These are phyloP conservation scores for Croton laevigatus DNA, from an alignment of 441 rosid genomes.

Conservation along the genomic window DNA sequence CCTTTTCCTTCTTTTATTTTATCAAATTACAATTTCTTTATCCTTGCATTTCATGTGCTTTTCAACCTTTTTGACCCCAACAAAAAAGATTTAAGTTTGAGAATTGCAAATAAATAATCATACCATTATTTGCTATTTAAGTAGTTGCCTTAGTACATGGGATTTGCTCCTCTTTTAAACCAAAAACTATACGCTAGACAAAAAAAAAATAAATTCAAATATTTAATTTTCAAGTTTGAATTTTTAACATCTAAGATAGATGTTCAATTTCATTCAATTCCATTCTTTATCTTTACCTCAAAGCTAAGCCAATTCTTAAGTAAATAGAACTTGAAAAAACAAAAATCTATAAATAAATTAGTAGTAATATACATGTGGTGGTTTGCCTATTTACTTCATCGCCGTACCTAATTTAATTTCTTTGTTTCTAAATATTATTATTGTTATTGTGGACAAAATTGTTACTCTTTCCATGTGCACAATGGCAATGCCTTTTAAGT, in stretches of 20 bases:
- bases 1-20: background rate
- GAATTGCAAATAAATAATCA: constrained; percentile 10
- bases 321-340: too few species aligned
- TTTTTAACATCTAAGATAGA: constrained; percentile 25
- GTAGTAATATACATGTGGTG: constrained; percentile 1
- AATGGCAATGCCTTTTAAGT: background rate
- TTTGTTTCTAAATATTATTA: background rate
- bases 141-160: too few species aligned
- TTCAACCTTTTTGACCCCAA: constrained; percentile 28
- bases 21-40: constrained; percentile 1
- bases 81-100: background rate
- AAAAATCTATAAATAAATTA: background rate
- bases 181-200: too few species aligned
- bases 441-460: too few species aligned
- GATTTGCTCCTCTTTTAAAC: background rate
- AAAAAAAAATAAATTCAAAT: background rate
- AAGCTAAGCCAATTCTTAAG: constrained; percentile 31
- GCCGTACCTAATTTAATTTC: constrained; percentile 30
- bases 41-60: constrained; percentile 24
- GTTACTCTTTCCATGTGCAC: background rate
- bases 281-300: constrained; percentile 32
- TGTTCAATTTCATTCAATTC: background rate
- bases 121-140: background rate
- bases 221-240: constrained; percentile 8
- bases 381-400: constrained; percentile 32